Percentiles rank a stretch among this genome's conserved stretches.
phyloP scores from a whole-genome alignment of 192 early-diverging fungal species.

The Coemansia sp. region DNA sequence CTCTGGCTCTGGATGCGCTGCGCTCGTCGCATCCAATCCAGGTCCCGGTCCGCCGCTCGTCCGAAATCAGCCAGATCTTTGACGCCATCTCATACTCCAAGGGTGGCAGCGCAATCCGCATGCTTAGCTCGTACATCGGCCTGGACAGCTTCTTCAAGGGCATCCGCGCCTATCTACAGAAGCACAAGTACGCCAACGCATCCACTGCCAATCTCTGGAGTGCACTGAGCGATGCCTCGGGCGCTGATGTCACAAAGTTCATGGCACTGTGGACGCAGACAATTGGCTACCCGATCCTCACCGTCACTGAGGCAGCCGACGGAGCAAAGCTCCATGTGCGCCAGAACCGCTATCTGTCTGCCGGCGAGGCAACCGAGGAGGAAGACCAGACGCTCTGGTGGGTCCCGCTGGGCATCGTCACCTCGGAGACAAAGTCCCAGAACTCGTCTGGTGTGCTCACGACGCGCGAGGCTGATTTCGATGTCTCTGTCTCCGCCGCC shows the following conservation, averaged over 20 bases:
- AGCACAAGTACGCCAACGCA: constrained; percentile 83
- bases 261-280: constrained; percentile 89
- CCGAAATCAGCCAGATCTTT: constrained; percentile 93
- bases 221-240: constrained; percentile 75
- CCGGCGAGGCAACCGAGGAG: constrained; percentile 68
- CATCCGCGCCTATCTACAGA: constrained; percentile 74
- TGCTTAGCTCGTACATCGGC: constrained; percentile 79
- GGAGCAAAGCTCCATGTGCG: constrained; percentile 58
- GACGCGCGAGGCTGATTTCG: constrained; percentile 40
- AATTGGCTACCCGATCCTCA: constrained; percentile 83
- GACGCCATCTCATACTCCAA: constrained; percentile 91
- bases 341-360: constrained; percentile 82
- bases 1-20: constrained; percentile 76
- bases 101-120: constrained; percentile 91
- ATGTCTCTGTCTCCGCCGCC: constrained; percentile 56
- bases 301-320: constrained; percentile 59
- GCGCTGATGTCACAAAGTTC: constrained; percentile 75
- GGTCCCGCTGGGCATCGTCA: constrained; percentile 73
- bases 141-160: constrained; percentile 70
- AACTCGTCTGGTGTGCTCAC: constrained; percentile 46
- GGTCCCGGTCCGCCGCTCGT: constrained; percentile 78
- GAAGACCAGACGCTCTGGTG: constrained; percentile 85
- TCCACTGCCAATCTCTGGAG: constrained; percentile 87
- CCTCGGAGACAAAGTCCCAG: constrained; percentile 26
- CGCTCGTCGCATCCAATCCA: constrained; percentile 91